Evolutionary conservation across 2,329 filamentous ascomycete species (phyloP).

Genomic region (Trichoderma endophyticum): DNA sequence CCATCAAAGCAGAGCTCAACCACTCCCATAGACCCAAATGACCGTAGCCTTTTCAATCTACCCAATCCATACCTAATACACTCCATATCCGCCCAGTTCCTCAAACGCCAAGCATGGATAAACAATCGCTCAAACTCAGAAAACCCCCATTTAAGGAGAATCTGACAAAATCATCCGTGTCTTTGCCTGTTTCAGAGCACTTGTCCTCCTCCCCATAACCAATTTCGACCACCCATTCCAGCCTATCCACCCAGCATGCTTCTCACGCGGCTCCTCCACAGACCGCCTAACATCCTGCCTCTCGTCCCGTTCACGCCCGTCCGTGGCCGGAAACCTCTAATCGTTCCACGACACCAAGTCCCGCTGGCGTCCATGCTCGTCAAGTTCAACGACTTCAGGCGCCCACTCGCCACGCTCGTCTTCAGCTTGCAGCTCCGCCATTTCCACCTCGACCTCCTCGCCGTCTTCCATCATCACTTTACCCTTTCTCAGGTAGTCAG

Average conservation of each 20-base stretch:
- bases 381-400: slow-evolving; percentile 51
- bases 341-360: slow-evolving; percentile 50
- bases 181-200: not conserved
- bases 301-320: not conserved
- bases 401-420: slow-evolving; percentile 54
- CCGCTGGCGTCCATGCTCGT: slow-evolving; percentile 49
- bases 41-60: not conserved
- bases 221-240: not conserved
- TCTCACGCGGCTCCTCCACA: too few species aligned
- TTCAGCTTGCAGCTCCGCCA: slow-evolving; percentile 51
- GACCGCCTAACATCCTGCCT: not conserved
- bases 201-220: not conserved
- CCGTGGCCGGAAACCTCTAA: slow-evolving; percentile 22
- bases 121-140: not conserved
- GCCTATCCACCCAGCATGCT: not conserved
- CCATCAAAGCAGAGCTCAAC: not conserved
- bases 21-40: not conserved
- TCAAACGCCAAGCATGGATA: not conserved
- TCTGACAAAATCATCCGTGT: slow-evolving; percentile 6
- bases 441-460: slow-evolving; percentile 46
- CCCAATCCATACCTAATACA: not conserved
- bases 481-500: slow-evolving; percentile 47
- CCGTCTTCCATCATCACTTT: slow-evolving; percentile 52
- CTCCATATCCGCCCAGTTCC: not conserved
- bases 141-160: not conserved